Base-by-base conservation (phyloP, 139 green algal genomes). In the Astrephomene gubernaculifera region DNA sequence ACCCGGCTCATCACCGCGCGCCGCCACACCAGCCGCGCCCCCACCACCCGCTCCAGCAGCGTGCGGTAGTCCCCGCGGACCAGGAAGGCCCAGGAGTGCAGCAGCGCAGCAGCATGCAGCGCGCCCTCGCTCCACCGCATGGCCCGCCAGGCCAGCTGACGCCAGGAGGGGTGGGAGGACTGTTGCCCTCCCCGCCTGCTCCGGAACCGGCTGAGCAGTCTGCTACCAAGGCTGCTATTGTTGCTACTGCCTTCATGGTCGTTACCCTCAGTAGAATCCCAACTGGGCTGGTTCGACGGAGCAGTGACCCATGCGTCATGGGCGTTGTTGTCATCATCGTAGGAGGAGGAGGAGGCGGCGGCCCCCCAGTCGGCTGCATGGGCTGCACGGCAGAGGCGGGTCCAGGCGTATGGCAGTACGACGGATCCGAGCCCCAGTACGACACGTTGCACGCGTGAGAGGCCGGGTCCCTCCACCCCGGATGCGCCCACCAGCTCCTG, bases 11-110 rank as follows among this genome's bases (percentile, higher is more conserved):
- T 96, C 60, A 72, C 81, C 8, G 93, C 86, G 76, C 93, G 89
- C n/a, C 79, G 67, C 86, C 97, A 98, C 41, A 98, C 94, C 54
- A 97, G 84, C 19, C 95, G 89, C 17, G 92, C 90, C 0, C 94
- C 61, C 33, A 97, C 70, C 36, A 95, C 7, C 8, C 95, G 88
- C 91, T 99, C 96, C 63, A 97, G 81, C 33, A 98, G 41, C 35
- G 88, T 95, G 87, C 93, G 94, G 92, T 97, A 98, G 27, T 86
- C 88, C 25, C 95, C 95, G 4, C 87, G 68, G 10, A 74, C 76
- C 64, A 97, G 83, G 85, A 97, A 98, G 0, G 85, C 85, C 38
- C 94, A 72, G 44, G 96, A 87, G 84, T 97, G 97, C 4, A 91
- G 22, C 36, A 94, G 41, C 2, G 91, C 87, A 5, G 67, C 80